Percentiles rank a stretch among this genome's conserved stretches.
These are phyloP conservation scores for Colletotrichum nymphaeae DNA, from an alignment of 2,329 filamentous ascomycete species.

Conservation along the genomic window DNA sequence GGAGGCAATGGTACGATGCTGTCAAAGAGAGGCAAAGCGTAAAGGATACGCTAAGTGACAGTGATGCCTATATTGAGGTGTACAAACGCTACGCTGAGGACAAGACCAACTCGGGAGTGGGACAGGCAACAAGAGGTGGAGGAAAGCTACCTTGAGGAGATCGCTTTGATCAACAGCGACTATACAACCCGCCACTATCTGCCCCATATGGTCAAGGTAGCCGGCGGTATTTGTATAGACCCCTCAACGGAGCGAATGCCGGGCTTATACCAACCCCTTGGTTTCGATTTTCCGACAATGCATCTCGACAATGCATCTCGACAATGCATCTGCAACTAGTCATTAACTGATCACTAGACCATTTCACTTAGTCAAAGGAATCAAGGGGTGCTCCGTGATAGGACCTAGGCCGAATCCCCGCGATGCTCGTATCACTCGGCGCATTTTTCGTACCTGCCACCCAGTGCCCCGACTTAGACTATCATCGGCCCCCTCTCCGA, in stretches of 20 bases:
- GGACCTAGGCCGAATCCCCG: not conserved
- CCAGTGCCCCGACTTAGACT: not conserved
- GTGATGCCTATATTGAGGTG: slow-evolving; percentile 73
- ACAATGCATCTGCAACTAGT: not conserved
- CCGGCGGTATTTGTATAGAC: not conserved
- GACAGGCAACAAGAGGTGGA: slow-evolving; percentile 71
- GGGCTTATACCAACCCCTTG: not conserved
- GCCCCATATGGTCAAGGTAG: not conserved
- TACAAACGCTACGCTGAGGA: slow-evolving; percentile 77
- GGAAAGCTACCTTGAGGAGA: slow-evolving; percentile 65
- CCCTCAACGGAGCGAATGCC: not conserved
- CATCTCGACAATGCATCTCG: not conserved
- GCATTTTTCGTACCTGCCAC: too few species aligned
- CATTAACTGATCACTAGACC: not conserved
- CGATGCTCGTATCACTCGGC: not conserved
- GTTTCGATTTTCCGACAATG: not conserved
- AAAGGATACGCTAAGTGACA: slow-evolving; percentile 74
- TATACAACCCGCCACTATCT: not conserved
- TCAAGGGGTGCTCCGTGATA: not conserved
- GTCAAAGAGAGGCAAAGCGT: slow-evolving; percentile 71
- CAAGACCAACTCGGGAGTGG: slow-evolving; percentile 70
- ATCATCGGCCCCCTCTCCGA: slow-evolving; percentile 12
- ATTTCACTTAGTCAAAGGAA: too few species aligned
- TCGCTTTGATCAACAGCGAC: not conserved
- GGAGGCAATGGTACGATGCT: slow-evolving; percentile 72